phyloP scores from a whole-genome alignment of 2,329 filamentous ascomycete genomes.

The Fusarium nodosum region DNA sequence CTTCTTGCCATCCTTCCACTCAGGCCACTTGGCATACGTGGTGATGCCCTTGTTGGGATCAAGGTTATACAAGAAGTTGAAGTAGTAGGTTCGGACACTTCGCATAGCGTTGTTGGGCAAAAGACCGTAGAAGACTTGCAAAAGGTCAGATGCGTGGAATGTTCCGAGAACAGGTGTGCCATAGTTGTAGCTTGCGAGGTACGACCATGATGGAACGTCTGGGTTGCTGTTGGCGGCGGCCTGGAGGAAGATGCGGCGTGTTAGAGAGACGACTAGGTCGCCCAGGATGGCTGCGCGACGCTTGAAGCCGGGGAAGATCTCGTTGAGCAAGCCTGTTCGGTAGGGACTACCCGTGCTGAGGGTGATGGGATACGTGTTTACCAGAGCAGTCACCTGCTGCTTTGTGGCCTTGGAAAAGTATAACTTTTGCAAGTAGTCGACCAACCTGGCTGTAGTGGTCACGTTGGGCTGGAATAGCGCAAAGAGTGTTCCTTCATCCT shows the following conservation, averaged over 20 bases:
- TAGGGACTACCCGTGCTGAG: constrained; percentile 76
- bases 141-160: constrained; percentile 78
- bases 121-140: constrained; percentile 77
- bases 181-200: constrained; percentile 79
- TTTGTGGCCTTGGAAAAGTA: constrained; percentile 72
- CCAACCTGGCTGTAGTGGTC: constrained; percentile 69
- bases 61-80: constrained; percentile 77
- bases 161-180: constrained; percentile 80
- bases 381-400: constrained; percentile 66
- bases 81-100: constrained; percentile 76
- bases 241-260: constrained; percentile 74
- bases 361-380: constrained; percentile 72
- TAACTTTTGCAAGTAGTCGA: constrained; percentile 70
- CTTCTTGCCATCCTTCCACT: constrained; percentile 60
- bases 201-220: constrained; percentile 78
- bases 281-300: constrained; percentile 81
- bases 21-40: constrained; percentile 58
- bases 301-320: constrained; percentile 82
- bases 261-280: constrained; percentile 80
- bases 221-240: constrained; percentile 63
- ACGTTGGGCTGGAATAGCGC: constrained; percentile 77
- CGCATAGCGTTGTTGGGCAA: constrained; percentile 71
- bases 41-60: constrained; percentile 74
- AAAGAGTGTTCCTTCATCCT: constrained; percentile 85
- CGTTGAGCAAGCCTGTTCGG: constrained; percentile 76